phyloP scores from a whole-genome alignment of 768 basidiomycete genomes.

The Serpula lacrymans region DNA sequence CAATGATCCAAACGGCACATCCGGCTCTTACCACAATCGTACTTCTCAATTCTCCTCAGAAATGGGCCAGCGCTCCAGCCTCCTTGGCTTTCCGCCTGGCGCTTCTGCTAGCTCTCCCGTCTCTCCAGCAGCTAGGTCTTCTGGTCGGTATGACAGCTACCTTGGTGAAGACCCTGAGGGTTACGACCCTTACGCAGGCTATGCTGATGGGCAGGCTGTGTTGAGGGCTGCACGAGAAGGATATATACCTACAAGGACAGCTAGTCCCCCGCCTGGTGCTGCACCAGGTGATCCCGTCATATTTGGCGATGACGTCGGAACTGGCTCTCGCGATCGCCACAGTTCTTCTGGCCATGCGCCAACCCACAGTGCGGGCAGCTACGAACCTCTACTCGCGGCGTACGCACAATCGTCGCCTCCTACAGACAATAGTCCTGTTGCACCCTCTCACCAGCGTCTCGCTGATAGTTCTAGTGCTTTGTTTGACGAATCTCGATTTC shows the following conservation, averaged over 20 bases:
- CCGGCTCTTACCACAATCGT: slow-evolving; percentile 8
- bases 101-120: slow-evolving; percentile 16
- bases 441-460: slow-evolving; percentile 26
- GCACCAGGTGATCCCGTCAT: slow-evolving; percentile 10
- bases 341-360: slow-evolving; percentile 40
- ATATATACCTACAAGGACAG: slow-evolving; percentile 46
- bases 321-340: slow-evolving; percentile 26
- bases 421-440: slow-evolving; percentile 17
- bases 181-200: slow-evolving; percentile 57
- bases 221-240: slow-evolving; percentile 25
- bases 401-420: slow-evolving; percentile 28
- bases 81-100: slow-evolving; percentile 9
- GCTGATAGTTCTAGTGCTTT: slow-evolving; percentile 6
- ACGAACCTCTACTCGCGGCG: slow-evolving; percentile 55
- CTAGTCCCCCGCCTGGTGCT: slow-evolving; percentile 40
- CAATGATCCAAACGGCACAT: slow-evolving; percentile 22
- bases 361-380: slow-evolving; percentile 53
- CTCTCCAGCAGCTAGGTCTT: slow-evolving; percentile 30
- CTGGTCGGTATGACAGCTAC: slow-evolving; percentile 23
- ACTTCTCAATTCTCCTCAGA: slow-evolving; percentile 24
- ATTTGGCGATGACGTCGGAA: slow-evolving; percentile 18
- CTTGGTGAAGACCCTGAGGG: slow-evolving; percentile 12
- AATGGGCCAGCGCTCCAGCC: slow-evolving; percentile 39
- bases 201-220: slow-evolving; percentile 15
- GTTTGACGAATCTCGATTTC: slow-evolving; percentile 1